These are phyloP conservation scores for Peronospora belbahrii DNA, from an alignment of 352 stramenopile genomes.

Conservation along the genomic window DNA sequence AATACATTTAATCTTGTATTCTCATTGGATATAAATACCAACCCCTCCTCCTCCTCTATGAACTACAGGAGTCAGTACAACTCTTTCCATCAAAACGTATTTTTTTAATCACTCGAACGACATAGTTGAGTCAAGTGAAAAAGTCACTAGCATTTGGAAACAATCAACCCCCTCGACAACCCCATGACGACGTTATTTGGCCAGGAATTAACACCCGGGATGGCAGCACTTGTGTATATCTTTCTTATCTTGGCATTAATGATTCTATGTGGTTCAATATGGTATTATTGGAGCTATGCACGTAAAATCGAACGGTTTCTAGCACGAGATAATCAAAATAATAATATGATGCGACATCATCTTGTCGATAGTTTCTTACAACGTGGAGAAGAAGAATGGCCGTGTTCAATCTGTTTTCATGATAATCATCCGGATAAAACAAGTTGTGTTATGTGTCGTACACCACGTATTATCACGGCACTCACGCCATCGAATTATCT, in stretches of 20 bases:
- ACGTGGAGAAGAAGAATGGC: slow-evolving; percentile 74
- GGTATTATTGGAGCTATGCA: slow-evolving; percentile 86
- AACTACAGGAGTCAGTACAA: no score
- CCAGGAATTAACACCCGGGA: slow-evolving; percentile 56
- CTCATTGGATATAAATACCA: no score
- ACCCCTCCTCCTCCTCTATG: no score
- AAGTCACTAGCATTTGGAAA: no score
- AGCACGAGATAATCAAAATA: slow-evolving; percentile 74
- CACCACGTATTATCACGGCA: slow-evolving; percentile 50
- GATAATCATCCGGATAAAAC: slow-evolving; percentile 81
- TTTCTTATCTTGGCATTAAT: slow-evolving; percentile 67
- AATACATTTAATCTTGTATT: no score
- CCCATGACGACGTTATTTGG: slow-evolving; percentile 83
- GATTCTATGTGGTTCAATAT: slow-evolving; percentile 64
- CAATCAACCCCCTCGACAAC: no score
- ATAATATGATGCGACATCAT: slow-evolving; percentile 86
- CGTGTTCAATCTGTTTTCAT: slow-evolving; percentile 84
- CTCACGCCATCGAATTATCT: slow-evolving; percentile 44
- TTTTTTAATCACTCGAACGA: no score
- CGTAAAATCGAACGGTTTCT: slow-evolving; percentile 83
- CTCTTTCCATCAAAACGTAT: no score
- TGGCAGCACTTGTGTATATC: slow-evolving; percentile 67
- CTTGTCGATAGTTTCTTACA: slow-evolving; percentile 79
- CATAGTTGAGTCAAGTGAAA: no score
- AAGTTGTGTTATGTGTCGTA: slow-evolving; percentile 79